These are phyloP conservation scores for Termitomyces sp. DNA, from an alignment of 768 basidiomycete genomes.

Conservation along the genomic window DNA sequence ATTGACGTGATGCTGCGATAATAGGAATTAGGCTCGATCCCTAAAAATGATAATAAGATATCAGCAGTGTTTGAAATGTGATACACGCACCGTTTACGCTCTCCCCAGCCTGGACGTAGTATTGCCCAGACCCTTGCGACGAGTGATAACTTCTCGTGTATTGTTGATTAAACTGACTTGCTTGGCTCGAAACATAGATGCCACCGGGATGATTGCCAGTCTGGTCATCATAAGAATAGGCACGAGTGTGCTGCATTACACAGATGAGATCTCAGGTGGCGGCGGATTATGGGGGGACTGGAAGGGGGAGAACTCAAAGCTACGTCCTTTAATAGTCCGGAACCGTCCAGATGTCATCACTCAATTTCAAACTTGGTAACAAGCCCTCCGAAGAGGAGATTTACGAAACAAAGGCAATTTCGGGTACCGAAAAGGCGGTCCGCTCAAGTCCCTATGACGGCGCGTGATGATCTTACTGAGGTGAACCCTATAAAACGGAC, in stretches of 20 bases:
- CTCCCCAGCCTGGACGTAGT: slow-evolving; percentile 25
- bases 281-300: slow-evolving; percentile 21
- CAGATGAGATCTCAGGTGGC: slow-evolving; percentile 19
- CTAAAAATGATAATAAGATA: not conserved
- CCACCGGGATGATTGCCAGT: slow-evolving; percentile 23
- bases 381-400: slow-evolving; percentile 31
- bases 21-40: slow-evolving; percentile 19
- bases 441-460: slow-evolving; percentile 29
- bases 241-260: slow-evolving; percentile 35
- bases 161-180: slow-evolving; percentile 22
- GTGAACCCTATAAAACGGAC: slow-evolving; percentile 27
- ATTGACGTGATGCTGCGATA: slow-evolving; percentile 33
- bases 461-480: slow-evolving; percentile 24
- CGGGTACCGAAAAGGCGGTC: slow-evolving; percentile 35
- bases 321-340: slow-evolving; percentile 41
- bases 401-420: slow-evolving; percentile 29
- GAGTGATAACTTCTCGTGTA: slow-evolving; percentile 23
- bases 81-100: slow-evolving; percentile 11
- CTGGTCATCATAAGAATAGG: slow-evolving; percentile 37
- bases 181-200: slow-evolving; percentile 18
- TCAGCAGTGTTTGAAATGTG: not conserved
- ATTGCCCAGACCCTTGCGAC: slow-evolving; percentile 26
- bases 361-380: slow-evolving; percentile 31
- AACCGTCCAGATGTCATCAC: slow-evolving; percentile 33
- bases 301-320: slow-evolving; percentile 15